Percentiles rank a stretch among this genome's conserved stretches.
phyloP scores from a whole-genome alignment of 1,139 yeast genomes.

The Geotrichum siamense region DNA sequence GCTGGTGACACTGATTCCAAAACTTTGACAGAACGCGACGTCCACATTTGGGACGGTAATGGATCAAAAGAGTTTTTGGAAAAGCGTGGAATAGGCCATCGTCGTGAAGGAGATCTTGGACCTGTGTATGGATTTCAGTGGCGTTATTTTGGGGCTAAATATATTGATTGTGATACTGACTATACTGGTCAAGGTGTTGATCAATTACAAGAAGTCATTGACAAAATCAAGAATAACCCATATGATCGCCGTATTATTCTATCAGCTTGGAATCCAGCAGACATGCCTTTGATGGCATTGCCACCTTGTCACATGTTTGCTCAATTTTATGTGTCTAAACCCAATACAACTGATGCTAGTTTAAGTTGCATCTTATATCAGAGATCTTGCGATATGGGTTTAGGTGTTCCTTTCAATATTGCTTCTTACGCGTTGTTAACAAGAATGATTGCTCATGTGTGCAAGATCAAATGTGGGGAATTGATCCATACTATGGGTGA shows the following conservation, averaged over 20 bases:
- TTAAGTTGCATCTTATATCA: conserved; percentile 87
- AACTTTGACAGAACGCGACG: conserved; percentile 68
- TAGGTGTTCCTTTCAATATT: conserved; percentile 96
- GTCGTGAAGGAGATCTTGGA: conserved; percentile 92
- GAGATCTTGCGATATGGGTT: conserved; percentile 98
- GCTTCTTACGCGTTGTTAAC: conserved; percentile 93
- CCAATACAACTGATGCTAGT: conserved; percentile 41
- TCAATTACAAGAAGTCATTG: conserved; percentile 73
- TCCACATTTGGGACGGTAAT: conserved; percentile 97
- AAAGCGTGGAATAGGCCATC: conserved; percentile 64
- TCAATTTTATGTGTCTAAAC: conserved; percentile 86
- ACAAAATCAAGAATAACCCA: conserved; percentile 77
- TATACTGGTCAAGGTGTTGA: conserved; percentile 85
- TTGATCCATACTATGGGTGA: conserved; percentile 95
- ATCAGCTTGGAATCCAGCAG: conserved; percentile 99
- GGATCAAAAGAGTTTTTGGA: conserved; percentile 93
- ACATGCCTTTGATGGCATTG: conserved; percentile 84
- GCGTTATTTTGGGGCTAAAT: conserved; percentile 97
- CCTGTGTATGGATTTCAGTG: conserved; percentile 99
- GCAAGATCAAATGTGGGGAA: conserved; percentile 91
- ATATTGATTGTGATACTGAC: conserved; percentile 76
- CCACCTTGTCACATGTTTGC: conserved; percentile 98
- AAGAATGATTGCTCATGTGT: conserved; percentile 90
- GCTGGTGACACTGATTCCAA: conserved; percentile 86
- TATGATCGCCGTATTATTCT: conserved; percentile 88